Percentiles rank a stretch among this genome's conserved stretches.
phyloP scores from a whole-genome alignment of 129 eudicot genomes.

The Smallanthus sonchifolius region DNA sequence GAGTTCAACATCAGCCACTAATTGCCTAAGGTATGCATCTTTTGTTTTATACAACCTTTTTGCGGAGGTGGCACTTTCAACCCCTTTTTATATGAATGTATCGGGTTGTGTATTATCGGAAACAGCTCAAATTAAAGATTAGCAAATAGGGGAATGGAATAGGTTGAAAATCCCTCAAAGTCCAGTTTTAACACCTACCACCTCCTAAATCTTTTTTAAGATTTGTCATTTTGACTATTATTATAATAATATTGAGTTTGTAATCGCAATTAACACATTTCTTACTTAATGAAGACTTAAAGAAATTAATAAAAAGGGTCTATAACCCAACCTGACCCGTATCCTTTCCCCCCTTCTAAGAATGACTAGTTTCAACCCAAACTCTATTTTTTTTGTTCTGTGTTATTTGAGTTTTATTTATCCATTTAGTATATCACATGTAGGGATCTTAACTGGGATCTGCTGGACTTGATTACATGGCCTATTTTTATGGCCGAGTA shows the following conservation, averaged over 20 bases:
- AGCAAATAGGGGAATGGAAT: background rate
- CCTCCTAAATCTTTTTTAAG: background rate
- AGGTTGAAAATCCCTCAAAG: background rate
- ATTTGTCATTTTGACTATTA: background rate
- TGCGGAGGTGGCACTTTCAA: background rate
- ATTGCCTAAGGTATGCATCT: constrained; percentile 70
- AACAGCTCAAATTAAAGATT: background rate
- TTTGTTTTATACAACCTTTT: background rate
- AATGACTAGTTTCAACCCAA: background rate
- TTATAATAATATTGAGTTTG: background rate
- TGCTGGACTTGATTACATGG: constrained; percentile 88
- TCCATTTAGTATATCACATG: constrained; percentile 1
- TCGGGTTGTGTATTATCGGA: background rate
- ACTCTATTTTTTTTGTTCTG: background rate
- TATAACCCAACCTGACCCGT: background rate
- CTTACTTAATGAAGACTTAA: background rate
- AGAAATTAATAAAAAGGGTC: background rate
- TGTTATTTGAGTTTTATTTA: constrained; percentile 2
- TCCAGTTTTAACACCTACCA: background rate
- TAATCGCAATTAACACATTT: background rate
- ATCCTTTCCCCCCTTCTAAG: background rate
- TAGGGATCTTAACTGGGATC: constrained; percentile 92
- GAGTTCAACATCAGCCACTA: constrained; percentile 52
- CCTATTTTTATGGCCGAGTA: constrained; percentile 81
- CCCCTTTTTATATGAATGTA: background rate